phyloP scores from a whole-genome alignment of 352 stramenopile genomes.

The Phytophthora idaei region DNA sequence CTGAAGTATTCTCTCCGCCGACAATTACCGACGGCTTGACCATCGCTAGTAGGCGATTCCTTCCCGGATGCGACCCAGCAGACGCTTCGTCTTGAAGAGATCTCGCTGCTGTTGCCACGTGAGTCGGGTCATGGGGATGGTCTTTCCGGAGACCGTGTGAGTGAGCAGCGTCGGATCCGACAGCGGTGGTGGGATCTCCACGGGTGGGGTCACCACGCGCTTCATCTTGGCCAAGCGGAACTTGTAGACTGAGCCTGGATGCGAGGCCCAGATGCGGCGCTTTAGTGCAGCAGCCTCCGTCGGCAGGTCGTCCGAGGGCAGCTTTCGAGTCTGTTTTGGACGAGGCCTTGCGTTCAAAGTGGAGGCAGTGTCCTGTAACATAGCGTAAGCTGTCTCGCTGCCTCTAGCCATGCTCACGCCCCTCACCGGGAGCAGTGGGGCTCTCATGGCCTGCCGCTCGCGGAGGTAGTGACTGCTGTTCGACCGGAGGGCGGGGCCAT shows the following conservation, averaged over 20 bases:
- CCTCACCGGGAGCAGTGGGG: slow-evolving; percentile 19
- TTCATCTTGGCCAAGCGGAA: slow-evolving; percentile 31
- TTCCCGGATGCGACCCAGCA: slow-evolving; percentile 25
- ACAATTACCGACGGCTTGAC: neutral
- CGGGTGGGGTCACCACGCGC: slow-evolving; percentile 25
- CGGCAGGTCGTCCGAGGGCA: slow-evolving; percentile 21
- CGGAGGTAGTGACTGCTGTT: slow-evolving; percentile 2
- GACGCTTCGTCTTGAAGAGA: slow-evolving; percentile 25
- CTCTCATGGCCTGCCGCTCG: slow-evolving; percentile 10
- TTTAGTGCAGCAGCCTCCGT: slow-evolving; percentile 23
- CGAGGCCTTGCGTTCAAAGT: slow-evolving; percentile 1
- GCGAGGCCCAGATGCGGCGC: slow-evolving; percentile 28
- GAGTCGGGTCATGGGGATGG: slow-evolving; percentile 25
- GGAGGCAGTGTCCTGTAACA: slow-evolving; percentile 1
- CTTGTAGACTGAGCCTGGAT: slow-evolving; percentile 19
- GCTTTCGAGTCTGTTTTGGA: slow-evolving; percentile 13
- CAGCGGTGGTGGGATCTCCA: slow-evolving; percentile 22
- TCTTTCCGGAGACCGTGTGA: slow-evolving; percentile 23
- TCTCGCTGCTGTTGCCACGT: slow-evolving; percentile 30
- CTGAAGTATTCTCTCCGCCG: neutral
- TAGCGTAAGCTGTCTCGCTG: slow-evolving; percentile 7
- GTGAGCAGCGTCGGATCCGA: slow-evolving; percentile 19
- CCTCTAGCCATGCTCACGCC: slow-evolving; percentile 19
- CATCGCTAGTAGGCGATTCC: slow-evolving; percentile 20
- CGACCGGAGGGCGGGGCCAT: slow-evolving; percentile 1